phyloP scores from a whole-genome alignment of 257 asterid genomes.

The Dorcoceras hygrometricum region DNA sequence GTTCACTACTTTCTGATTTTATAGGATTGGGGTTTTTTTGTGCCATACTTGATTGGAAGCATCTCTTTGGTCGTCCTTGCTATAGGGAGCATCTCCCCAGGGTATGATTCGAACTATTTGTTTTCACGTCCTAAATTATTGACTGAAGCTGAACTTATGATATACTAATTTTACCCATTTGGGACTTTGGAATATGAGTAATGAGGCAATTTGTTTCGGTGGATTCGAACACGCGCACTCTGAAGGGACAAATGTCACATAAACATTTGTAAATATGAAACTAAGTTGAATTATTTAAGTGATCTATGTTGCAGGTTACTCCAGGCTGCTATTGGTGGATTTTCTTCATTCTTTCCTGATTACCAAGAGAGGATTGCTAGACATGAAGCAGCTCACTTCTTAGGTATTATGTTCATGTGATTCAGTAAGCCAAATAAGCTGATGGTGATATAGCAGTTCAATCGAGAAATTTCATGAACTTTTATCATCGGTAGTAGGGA shows the following conservation, averaged over 20 bases:
- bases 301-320: constrained; percentile 57
- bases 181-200: not conserved
- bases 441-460: constrained; percentile 6
- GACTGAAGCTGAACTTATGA: constrained; percentile 11
- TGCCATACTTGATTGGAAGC: constrained; percentile 94
- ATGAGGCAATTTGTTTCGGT: not conserved
- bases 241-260: not conserved
- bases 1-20: constrained; percentile 23
- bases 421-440: constrained; percentile 11
- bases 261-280: not conserved
- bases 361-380: constrained; percentile 84
- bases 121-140: constrained; percentile 11
- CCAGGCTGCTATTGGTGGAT: constrained; percentile 91
- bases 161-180: not conserved
- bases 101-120: constrained; percentile 44
- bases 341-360: constrained; percentile 82
- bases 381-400: constrained; percentile 96
- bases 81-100: constrained; percentile 86
- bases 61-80: constrained; percentile 86
- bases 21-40: constrained; percentile 96
- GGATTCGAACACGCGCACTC: not conserved
- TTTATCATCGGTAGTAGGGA: constrained; percentile 3
- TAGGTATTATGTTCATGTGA: constrained; percentile 47
- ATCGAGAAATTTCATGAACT: not conserved
- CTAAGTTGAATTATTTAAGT: constrained; percentile 20